phyloP scores from a whole-genome alignment of 108 stramenopile genomes.

The Cyclotella cryptica region DNA sequence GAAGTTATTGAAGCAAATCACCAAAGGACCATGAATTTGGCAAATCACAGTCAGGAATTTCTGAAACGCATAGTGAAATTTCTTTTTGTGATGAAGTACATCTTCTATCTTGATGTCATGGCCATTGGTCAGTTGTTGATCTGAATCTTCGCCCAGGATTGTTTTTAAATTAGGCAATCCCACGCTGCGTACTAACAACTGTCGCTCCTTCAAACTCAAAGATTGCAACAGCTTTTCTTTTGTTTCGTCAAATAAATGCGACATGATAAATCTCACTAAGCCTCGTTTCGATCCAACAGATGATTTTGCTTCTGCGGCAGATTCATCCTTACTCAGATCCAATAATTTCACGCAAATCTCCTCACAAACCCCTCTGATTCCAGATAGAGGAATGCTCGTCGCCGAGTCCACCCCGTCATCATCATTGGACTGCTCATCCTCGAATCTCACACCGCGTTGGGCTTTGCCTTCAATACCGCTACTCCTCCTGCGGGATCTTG shows the following conservation, averaged over 20 bases:
- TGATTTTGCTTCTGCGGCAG: not conserved
- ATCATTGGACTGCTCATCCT: slow-evolving; percentile 5
- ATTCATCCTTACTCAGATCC: not conserved
- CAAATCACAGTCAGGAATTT: slow-evolving; percentile 18
- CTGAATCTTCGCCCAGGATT: not conserved
- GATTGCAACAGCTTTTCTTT: slow-evolving; percentile 1
- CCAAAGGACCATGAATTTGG: slow-evolving; percentile 16
- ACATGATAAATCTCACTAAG: not conserved
- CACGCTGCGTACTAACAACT: not conserved
- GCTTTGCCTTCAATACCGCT: not conserved
- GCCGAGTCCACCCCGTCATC: not conserved
- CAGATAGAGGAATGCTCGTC: not conserved
- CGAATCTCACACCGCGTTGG: slow-evolving; percentile 6
- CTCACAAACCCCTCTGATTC: not conserved
- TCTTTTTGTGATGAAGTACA: not conserved
- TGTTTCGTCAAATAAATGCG: slow-evolving; percentile 7
- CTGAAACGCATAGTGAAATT: slow-evolving; percentile 18
- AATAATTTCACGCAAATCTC: slow-evolving; percentile 8
- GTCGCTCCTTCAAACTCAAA: slow-evolving; percentile 2
- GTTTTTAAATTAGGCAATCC: not conserved
- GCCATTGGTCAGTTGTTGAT: not conserved
- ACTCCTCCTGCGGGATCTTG: not conserved
- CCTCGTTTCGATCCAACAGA: too few relatives aligned
- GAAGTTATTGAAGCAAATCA: slow-evolving; percentile 15
- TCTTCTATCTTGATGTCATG: not conserved